These are phyloP conservation scores for Penicillium sp. DNA, from an alignment of 2,329 filamentous ascomycete genomes.

Conservation along the genomic window DNA sequence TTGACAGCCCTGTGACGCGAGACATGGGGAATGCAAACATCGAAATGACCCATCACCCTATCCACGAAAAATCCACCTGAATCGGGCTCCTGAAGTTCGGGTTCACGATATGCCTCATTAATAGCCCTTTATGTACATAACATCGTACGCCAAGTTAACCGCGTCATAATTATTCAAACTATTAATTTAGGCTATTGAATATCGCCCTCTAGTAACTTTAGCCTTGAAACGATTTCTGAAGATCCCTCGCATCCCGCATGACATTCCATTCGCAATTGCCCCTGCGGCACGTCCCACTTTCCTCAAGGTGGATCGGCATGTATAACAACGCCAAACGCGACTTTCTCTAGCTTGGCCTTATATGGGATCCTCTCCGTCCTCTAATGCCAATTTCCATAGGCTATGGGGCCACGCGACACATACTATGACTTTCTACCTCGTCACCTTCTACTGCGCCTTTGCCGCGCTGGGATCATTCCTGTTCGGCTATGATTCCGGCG, in stretches of 20 bases:
- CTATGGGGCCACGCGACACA: constrained; percentile 14
- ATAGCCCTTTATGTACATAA: neutral
- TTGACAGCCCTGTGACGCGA: constrained; percentile 21
- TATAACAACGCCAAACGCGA: constrained; percentile 12
- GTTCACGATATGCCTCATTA: neutral
- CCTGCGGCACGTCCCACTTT: constrained; percentile 23
- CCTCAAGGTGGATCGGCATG: constrained; percentile 18
- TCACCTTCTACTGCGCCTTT: constrained; percentile 41
- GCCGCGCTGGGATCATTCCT: constrained; percentile 49
- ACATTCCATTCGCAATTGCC: constrained; percentile 14
- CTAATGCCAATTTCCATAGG: neutral
- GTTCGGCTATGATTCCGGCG: constrained; percentile 49
- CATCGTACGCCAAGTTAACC: neutral
- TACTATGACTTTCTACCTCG: constrained; percentile 31
- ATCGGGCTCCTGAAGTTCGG: neutral
- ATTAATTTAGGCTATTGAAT: neutral
- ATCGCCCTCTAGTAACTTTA: neutral
- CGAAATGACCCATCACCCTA: neutral
- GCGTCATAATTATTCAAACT: neutral
- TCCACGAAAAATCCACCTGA: neutral
- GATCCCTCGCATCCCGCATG: constrained; percentile 21
- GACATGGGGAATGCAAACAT: constrained; percentile 15
- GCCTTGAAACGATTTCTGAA: neutral
- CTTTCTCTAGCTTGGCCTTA: neutral
- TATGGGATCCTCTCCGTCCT: constrained; percentile 3